Conservation (phyloP, 225 moss, liverwort and hornwort species). For the Polytrichum formosum region DNA sequence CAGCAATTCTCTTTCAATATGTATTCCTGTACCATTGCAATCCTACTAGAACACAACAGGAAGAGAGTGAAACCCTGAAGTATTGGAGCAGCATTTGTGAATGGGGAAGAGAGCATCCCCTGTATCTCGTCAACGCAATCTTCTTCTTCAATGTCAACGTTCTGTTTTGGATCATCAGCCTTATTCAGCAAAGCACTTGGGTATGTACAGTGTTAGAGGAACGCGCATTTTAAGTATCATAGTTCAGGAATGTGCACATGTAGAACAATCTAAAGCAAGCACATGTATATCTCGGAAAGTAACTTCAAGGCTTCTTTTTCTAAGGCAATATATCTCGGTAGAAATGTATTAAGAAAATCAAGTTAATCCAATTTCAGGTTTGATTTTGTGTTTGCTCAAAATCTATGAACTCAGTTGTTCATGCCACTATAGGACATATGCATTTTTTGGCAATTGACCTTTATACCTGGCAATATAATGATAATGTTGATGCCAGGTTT, state of each 20-base stretch:
- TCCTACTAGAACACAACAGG: conserved; percentile 10
- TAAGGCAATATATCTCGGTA: not conserved
- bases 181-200: conserved; percentile 72
- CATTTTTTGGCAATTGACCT: no score
- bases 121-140: conserved; percentile 59
- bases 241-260: not conserved
- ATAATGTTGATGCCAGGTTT: no score
- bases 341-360: not conserved
- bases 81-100: conserved; percentile 51
- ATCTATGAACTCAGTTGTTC: no score
- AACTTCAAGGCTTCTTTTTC: not conserved
- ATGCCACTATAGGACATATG: no score
- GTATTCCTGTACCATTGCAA: conserved; percentile 42
- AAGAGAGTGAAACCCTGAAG: not conserved
- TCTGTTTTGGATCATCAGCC: conserved; percentile 81
- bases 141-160: conserved; percentile 79
- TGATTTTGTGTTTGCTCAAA: not conserved
- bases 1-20: conserved; percentile 59
- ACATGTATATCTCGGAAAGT: not conserved
- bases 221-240: not conserved
- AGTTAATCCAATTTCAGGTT: not conserved
- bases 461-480: no score
- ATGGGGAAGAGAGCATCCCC: conserved; percentile 64
- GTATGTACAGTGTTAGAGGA: conserved; percentile 12
- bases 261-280: no score